These are phyloP conservation scores for Claviceps sp. DNA, from an alignment of 2,329 filamentous ascomycete species.

Conservation along the genomic window DNA sequence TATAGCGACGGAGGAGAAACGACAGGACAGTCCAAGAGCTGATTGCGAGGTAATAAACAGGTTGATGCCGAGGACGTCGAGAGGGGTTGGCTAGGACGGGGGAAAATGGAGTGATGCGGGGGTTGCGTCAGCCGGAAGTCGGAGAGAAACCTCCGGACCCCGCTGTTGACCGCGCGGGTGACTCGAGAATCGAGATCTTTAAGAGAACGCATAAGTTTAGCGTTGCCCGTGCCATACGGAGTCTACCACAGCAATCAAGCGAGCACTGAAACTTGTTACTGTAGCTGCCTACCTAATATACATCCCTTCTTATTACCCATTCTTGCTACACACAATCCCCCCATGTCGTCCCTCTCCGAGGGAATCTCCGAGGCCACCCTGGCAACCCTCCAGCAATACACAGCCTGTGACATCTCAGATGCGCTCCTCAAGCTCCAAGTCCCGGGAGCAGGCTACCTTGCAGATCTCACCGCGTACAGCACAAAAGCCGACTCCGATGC, in stretches of 20 bases:
- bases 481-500: slow-evolving; percentile 12
- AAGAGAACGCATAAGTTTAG: too few species aligned
- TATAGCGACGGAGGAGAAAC: slow-evolving; percentile 6
- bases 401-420: slow-evolving; percentile 52
- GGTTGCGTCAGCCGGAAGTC: too few species aligned
- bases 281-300: too few species aligned
- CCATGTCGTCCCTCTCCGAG: slow-evolving; percentile 5
- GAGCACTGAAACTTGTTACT: too few species aligned
- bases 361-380: slow-evolving; percentile 11
- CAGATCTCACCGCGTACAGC: slow-evolving; percentile 34
- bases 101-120: background rate
- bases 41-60: background rate
- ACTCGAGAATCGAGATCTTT: too few species aligned
- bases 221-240: too few species aligned
- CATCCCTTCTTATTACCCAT: too few species aligned
- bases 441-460: slow-evolving; percentile 51
- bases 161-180: too few species aligned
- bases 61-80: background rate
- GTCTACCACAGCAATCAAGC: too few species aligned
- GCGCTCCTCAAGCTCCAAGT: slow-evolving; percentile 58
- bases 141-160: background rate
- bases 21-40: background rate
- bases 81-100: background rate
- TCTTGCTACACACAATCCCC: too few species aligned
- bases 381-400: slow-evolving; percentile 23